A percentile compares a stretch with the other conserved stretches of the same genome.
These are phyloP conservation scores for Orychophragmus violaceus DNA, from an alignment of 345 rosid species.

Conservation along the genomic window DNA sequence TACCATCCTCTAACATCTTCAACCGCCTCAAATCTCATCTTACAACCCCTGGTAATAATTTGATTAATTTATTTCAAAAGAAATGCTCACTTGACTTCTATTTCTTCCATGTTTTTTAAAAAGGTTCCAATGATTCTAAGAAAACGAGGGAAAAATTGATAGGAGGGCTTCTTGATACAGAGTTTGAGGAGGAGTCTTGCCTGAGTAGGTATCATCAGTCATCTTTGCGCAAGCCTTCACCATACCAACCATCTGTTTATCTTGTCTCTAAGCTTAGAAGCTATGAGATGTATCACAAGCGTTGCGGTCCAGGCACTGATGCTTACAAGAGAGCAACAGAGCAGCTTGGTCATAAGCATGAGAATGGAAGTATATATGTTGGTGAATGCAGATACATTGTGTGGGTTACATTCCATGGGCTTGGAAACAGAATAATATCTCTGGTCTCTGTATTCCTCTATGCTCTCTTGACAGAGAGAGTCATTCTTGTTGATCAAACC, in stretches of 20 bases:
- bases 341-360: conserved; percentile 1
- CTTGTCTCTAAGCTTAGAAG: conserved; percentile 35
- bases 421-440: conserved; percentile 42
- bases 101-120: no score
- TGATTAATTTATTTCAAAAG: no score
- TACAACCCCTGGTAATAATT: no score
- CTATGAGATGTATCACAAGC: conserved; percentile 36
- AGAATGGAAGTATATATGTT: not conserved
- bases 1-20: no score
- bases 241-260: conserved; percentile 27
- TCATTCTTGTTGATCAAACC: no score
- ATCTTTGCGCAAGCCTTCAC: conserved; percentile 31
- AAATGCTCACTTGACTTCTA: no score
- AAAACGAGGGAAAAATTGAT: no score
- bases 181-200: conserved; percentile 28
- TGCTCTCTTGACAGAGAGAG: no score
- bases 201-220: conserved; percentile 27
- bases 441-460: no score
- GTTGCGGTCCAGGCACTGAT: conserved; percentile 32
- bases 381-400: conserved; percentile 47
- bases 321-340: conserved; percentile 22
- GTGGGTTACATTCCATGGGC: conserved; percentile 55
- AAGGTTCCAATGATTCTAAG: no score
- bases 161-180: conserved; percentile 28
- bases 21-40: no score